phyloP scores from a whole-genome alignment of 495 filamentous ascomycete species.

The Bathelium albidoporum region DNA sequence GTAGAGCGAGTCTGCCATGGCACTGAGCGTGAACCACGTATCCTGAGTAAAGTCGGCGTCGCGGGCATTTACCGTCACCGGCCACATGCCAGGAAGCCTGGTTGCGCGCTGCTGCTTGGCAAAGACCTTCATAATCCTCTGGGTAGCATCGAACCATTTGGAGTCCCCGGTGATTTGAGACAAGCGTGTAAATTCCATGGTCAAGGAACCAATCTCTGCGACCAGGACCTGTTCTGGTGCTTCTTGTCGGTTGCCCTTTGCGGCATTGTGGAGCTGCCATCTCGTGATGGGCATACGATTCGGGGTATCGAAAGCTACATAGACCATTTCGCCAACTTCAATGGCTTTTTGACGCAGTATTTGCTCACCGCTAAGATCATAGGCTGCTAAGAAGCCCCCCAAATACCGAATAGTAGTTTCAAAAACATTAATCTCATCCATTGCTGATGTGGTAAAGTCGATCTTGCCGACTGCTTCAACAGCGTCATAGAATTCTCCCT shows the following conservation, averaged over 20 bases:
- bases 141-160: conserved; percentile 30
- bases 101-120: conserved; percentile 28
- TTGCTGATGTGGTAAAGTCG: conserved; percentile 38
- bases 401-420: conserved; percentile 33
- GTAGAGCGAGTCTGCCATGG: conserved; percentile 31
- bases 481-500: conserved; percentile 49
- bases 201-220: conserved; percentile 29
- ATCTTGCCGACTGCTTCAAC: conserved; percentile 44
- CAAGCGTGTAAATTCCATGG: conserved; percentile 30
- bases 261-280: conserved; percentile 39
- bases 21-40: conserved; percentile 27
- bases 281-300: conserved; percentile 37
- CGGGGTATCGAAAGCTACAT: conserved; percentile 32
- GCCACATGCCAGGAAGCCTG: conserved; percentile 32
- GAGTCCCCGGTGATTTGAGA: conserved; percentile 29
- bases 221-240: conserved; percentile 35
- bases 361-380: conserved; percentile 29
- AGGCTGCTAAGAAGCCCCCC: conserved; percentile 30
- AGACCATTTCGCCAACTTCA: conserved; percentile 33
- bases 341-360: conserved; percentile 26
- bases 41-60: conserved; percentile 35
- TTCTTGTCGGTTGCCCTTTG: conserved; percentile 30
- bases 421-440: conserved; percentile 29
- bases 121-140: conserved; percentile 24
- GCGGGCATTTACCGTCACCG: conserved; percentile 30